These are phyloP conservation scores for Phyllosticta citriasiana DNA, from an alignment of 2,329 filamentous ascomycete species.

Conservation along the genomic window DNA sequence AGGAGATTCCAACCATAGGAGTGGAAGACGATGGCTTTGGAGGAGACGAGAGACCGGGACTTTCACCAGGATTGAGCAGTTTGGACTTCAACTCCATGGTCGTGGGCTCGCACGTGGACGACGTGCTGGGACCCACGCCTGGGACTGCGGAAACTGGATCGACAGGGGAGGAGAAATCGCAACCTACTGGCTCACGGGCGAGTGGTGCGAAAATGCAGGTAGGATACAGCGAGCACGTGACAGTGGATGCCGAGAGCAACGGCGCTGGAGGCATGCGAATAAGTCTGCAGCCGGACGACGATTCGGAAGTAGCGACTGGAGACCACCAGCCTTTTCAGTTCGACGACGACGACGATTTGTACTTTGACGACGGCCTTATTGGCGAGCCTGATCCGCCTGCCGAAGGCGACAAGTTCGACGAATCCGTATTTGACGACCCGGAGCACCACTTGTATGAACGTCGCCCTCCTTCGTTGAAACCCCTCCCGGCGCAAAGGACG, in stretches of 20 bases:
- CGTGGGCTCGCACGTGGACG: neutral
- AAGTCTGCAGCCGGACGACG: neutral
- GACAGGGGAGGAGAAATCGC: neutral
- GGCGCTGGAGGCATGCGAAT: neutral
- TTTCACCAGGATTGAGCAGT: conserved; percentile 20
- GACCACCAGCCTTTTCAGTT: neutral
- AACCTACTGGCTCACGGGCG: neutral
- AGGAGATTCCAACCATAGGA: conserved; percentile 51
- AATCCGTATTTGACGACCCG: conserved; percentile 59
- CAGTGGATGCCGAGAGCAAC: neutral
- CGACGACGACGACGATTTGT: conserved; percentile 46
- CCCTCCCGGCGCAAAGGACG: neutral
- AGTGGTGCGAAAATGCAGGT: neutral
- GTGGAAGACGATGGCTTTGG: conserved; percentile 24
- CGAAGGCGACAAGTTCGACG: conserved; percentile 54
- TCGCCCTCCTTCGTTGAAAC: conserved; percentile 15
- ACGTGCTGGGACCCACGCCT: neutral
- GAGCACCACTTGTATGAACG: conserved; percentile 39
- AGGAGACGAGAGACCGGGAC: neutral
- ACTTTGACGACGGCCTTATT: conserved; percentile 57
- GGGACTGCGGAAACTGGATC: neutral
- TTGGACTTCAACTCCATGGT: conserved; percentile 25
- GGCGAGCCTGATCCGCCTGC: conserved; percentile 38
- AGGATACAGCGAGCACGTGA: neutral
- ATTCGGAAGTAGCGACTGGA: neutral